phyloP scores from a whole-genome alignment of 345 rosid species.

The Heritiera fomes region DNA sequence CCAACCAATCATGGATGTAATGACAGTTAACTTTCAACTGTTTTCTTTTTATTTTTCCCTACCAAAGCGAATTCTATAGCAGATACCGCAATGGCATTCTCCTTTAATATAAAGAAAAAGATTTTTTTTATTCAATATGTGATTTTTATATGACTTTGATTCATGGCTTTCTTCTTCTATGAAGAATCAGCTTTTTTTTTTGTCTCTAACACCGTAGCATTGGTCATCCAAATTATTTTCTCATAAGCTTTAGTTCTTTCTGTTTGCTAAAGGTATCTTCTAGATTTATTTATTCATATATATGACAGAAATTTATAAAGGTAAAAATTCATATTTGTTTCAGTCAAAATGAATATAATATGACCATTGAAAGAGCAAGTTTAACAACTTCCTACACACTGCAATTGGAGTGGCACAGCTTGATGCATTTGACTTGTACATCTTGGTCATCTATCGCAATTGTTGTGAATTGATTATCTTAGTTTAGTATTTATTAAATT shows the following conservation, averaged over 20 bases:
- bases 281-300: background rate
- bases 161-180: background rate
- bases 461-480: slow-evolving; percentile 11
- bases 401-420: slow-evolving; percentile 3
- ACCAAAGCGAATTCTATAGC: background rate
- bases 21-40: background rate
- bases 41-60: background rate
- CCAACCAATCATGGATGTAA: background rate
- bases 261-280: background rate
- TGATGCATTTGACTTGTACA: slow-evolving; percentile 1
- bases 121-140: too few species aligned
- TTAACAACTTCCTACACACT: slow-evolving; percentile 5
- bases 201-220: slow-evolving; percentile 9
- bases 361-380: slow-evolving; percentile 9
- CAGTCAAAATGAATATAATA: slow-evolving; percentile 17
- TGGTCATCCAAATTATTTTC: slow-evolving; percentile 1
- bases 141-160: background rate
- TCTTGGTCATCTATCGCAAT: background rate
- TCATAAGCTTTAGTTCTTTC: background rate
- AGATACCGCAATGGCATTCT: background rate
- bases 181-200: background rate
- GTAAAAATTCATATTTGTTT: background rate
- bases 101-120: background rate
- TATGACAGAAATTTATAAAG: slow-evolving; percentile 6
- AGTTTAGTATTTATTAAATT: background rate